Conservation (phyloP, 306 rosid genomes). For the Ormosia semicastrata region DNA sequence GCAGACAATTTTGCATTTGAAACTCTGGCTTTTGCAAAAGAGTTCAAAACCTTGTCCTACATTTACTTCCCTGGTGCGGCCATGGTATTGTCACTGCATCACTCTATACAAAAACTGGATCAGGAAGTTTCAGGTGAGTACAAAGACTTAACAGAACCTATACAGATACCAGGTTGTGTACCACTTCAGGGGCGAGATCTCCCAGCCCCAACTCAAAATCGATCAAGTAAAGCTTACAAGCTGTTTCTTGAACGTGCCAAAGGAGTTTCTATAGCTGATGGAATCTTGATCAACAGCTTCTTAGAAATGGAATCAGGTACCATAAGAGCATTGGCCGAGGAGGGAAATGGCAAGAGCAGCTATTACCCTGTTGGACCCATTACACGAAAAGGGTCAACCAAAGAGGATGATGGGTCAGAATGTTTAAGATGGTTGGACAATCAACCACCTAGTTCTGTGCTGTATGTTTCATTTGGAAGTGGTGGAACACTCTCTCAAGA, state of each 20-base stretch:
- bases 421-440: conserved; percentile 35
- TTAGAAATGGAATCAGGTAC: conserved; percentile 22
- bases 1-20: conserved; percentile 25
- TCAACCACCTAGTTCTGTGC: conserved; percentile 27
- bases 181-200: conserved; percentile 32
- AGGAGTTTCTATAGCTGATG: neutral
- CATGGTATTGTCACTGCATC: neutral
- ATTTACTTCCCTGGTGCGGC: conserved; percentile 23
- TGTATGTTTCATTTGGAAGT: conserved; percentile 45
- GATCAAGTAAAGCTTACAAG: conserved; percentile 20
- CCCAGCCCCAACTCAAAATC: neutral
- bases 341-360: neutral
- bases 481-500: conserved; percentile 46
- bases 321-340: conserved; percentile 27
- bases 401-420: neutral
- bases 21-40: conserved; percentile 27
- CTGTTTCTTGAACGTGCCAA: neutral
- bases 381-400: conserved; percentile 24
- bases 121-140: conserved; percentile 21
- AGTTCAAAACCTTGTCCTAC: conserved; percentile 29
- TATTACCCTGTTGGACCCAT: conserved; percentile 34
- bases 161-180: conserved; percentile 32
- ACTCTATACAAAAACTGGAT: conserved; percentile 20
- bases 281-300: conserved; percentile 34
- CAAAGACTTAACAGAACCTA: conserved; percentile 4